Percentiles rank a stretch among this genome's conserved stretches.
phyloP scores from a whole-genome alignment of 2,329 filamentous ascomycete genomes.

The Ophiostoma populinum region DNA sequence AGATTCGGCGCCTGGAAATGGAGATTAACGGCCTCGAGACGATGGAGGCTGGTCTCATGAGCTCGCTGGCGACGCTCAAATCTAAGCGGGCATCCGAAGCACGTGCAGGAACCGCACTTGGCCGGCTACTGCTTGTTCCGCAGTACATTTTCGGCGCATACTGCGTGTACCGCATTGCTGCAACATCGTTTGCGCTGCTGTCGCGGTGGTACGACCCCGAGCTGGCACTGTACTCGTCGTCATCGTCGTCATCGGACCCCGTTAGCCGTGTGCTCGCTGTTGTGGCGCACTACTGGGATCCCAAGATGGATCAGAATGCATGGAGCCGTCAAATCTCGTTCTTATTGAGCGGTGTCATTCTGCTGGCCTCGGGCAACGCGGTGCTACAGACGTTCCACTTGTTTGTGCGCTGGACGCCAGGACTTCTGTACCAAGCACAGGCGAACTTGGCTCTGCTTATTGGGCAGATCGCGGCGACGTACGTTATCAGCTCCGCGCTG shows the following conservation, averaged over 20 bases:
- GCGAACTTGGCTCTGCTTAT: slow-evolving; percentile 66
- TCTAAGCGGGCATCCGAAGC: slow-evolving; percentile 45
- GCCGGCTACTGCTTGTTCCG: slow-evolving; percentile 43
- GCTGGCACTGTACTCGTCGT: slow-evolving; percentile 38
- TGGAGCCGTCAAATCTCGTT: slow-evolving; percentile 81
- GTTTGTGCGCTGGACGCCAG: slow-evolving; percentile 58
- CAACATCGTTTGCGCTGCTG: slow-evolving; percentile 50
- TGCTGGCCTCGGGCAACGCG: slow-evolving; percentile 64
- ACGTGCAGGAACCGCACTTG: slow-evolving; percentile 48
- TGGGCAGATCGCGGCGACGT: slow-evolving; percentile 66
- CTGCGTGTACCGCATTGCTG: slow-evolving; percentile 67
- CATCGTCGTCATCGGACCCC: slow-evolving; percentile 58
- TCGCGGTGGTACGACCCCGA: slow-evolving; percentile 35
- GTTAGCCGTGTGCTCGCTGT: slow-evolving; percentile 71
- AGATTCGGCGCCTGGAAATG: slow-evolving; percentile 49
- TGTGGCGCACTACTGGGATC: slow-evolving; percentile 69
- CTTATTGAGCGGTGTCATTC: slow-evolving; percentile 64
- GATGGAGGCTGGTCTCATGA: slow-evolving; percentile 56
- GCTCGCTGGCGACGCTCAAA: slow-evolving; percentile 46
- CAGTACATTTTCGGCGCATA: slow-evolving; percentile 61
- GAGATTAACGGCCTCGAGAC: slow-evolving; percentile 67
- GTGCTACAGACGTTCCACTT: slow-evolving; percentile 75
- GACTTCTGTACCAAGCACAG: slow-evolving; percentile 53
- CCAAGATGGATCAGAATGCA: slow-evolving; percentile 60
- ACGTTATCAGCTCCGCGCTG: slow-evolving; percentile 67